Evolutionary conservation across 148 eudicot genomes (phyloP), one percentile per base, ranked within the genome.

Genomic region (Cornus controversa): DNA sequence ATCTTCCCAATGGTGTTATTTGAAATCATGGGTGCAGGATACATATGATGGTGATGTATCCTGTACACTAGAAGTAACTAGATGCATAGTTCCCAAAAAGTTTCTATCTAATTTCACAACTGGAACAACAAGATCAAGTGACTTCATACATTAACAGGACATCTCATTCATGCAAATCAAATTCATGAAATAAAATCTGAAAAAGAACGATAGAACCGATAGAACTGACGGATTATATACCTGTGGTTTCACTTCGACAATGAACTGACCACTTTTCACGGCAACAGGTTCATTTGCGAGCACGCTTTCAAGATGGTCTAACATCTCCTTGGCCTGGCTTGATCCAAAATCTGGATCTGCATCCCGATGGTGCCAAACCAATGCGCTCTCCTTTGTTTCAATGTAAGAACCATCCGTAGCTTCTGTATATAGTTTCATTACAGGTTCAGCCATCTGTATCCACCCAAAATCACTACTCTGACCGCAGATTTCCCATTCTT

Each of bases 241-340:
- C 88, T 85, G 81, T 27, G 88, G 88, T 78, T 85, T 85, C 66
- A 85, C 88, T 82, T 85, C 88, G 15, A 85, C 88, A 75, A 85
- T 85, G 76, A 83, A 80, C 65, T 86, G 88, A 50, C 88, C 88
- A 53, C 84, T 75, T 78, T 83, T 86, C n/a, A 80, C 88, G 11
- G 82, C 74, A 72, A 86, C 88, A 72, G 88, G 86, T 73, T 86
- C 88, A 75, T 86, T 86, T 34, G 84, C 82, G 24, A 86, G 68
- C 31, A 86, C 88, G 37, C 88, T 86, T 78, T 86, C 88, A 31
- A 86, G 81, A 74, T 86, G 88, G 50, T 86, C 88, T 66, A 86
- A 82, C 86, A 86, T 75, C 82, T 86, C 88, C 80, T 86, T 86
- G 15, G 88, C 88, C 75, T 86, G 88, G 74, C 70, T 64, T 4